Evolutionary conservation across 768 basidiomycete genomes (phyloP), one percentile per base, ranked within the genome.

Genomic region (Hygrophorus pudorinus): DNA sequence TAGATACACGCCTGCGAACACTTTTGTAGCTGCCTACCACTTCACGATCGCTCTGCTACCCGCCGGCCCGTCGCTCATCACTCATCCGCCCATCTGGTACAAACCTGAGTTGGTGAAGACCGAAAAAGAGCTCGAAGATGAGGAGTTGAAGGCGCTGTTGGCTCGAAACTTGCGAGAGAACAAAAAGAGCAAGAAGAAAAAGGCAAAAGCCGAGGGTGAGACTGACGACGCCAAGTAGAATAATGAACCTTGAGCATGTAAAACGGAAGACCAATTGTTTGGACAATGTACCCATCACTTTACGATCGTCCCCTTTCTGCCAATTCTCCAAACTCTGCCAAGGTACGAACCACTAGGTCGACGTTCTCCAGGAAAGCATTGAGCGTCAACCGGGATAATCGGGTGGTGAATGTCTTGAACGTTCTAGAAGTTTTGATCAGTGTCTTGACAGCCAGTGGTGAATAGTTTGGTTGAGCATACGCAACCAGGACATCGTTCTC

Each of bases 1-100:
- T 48, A 86, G 86, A 45, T 87, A 83, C 64, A 91, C 92, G 4
- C 84, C 85, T 33, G 50, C 78, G 20, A 82, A 76, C 53, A 90
- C 90, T 13, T 79, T 85, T 46, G 89, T 97, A 36, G 93, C 94
- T 44, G 87, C 84, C 7, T 96, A 93, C 78, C 93, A 97, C 72
- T 92, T 96, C 70, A 99, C 94, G 35, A 81, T 99, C 57, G 91
- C 90, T 30, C 77, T 99, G 16, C 80, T 87, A 30, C 83, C 94
- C 37, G 85, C 77, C 41, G 96, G 96, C 21, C 94, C 91, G 18
- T 63, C 81, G 21, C 67, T 97, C 51, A 76, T 99, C 63, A 89
- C 89, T 10, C 83, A 86, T 48, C 79, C 87, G 8, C 89, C 96
- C 10, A 56, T 80, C 24, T 98, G 91, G 94, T 98, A 92, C 71